phyloP scores from a whole-genome alignment of 2,329 filamentous ascomycete species.

The Aquanectria penicillioides region DNA sequence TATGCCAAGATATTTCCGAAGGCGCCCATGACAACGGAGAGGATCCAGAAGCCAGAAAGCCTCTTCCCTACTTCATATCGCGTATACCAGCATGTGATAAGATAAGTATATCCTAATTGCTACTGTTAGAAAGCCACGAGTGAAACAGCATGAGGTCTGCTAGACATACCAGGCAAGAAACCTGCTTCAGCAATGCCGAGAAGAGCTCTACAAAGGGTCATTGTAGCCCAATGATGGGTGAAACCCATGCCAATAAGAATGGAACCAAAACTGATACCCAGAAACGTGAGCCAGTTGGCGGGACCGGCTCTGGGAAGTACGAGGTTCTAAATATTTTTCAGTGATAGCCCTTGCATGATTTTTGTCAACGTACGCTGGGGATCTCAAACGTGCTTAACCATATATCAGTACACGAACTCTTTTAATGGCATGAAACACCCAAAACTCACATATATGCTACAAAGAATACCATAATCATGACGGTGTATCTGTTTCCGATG shows the following conservation, averaged over 20 bases:
- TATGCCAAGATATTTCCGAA: slow-evolving; percentile 11
- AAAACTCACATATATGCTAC: not conserved
- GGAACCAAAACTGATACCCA: not conserved
- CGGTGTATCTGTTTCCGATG: not conserved
- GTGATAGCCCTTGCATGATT: not conserved
- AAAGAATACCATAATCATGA: not conserved
- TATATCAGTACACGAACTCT: not conserved
- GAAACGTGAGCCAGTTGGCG: not conserved
- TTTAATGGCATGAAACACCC: not conserved
- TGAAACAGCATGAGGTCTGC: slow-evolving; percentile 59
- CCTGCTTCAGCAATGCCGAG: slow-evolving; percentile 32
- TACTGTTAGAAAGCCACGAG: slow-evolving; percentile 68
- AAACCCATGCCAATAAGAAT: slow-evolving; percentile 23
- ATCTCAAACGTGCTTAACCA: not conserved
- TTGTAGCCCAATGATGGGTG: slow-evolving; percentile 19
- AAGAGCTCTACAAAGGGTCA: slow-evolving; percentile 21
- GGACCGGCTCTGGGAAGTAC: not conserved
- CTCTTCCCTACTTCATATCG: slow-evolving; percentile 15
- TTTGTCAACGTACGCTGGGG: not conserved
- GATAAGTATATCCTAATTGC: slow-evolving; percentile 68
- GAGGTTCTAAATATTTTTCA: not conserved
- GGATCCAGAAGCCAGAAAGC: slow-evolving; percentile 15
- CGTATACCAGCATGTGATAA: slow-evolving; percentile 21
- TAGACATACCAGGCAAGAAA: slow-evolving; percentile 63
- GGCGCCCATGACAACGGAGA: not conserved